phyloP scores from a whole-genome alignment of 176 grass and related monocot species.

The Musa schizocarpa region DNA sequence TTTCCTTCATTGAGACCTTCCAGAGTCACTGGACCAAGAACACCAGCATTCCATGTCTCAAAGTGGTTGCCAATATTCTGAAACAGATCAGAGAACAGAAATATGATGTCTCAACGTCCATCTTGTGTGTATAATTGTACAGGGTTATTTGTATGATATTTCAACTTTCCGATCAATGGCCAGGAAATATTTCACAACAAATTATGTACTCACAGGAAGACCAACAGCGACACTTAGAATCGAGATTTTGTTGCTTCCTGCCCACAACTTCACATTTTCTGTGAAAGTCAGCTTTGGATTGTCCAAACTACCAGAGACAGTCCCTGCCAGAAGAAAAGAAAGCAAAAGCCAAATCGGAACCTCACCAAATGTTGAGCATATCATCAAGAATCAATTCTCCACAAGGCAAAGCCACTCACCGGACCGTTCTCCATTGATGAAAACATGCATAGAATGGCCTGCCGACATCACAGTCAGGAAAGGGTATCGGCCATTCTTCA shows the following conservation, averaged over 20 bases:
- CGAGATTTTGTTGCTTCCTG: slow-evolving; percentile 87
- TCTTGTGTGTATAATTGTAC: no score
- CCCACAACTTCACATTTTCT: slow-evolving; percentile 61
- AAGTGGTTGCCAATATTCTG: no score
- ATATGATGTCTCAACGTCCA: no score
- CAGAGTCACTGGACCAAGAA: no score
- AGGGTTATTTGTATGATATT: no score
- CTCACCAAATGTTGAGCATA: no score
- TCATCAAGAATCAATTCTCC: no score
- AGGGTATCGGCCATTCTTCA: slow-evolving; percentile 55
- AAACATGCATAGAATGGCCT: slow-evolving; percentile 75
- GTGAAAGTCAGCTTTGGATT: slow-evolving; percentile 54
- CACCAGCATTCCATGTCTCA: no score
- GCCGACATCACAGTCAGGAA: slow-evolving; percentile 56
- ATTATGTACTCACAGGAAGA: slow-evolving; percentile 48
- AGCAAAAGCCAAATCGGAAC: neutral
- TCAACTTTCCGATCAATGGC: no score
- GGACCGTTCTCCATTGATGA: slow-evolving; percentile 51
- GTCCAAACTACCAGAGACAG: slow-evolving; percentile 40
- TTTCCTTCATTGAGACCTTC: no score
- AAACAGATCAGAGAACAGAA: no score
- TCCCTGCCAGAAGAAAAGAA: slow-evolving; percentile 27
- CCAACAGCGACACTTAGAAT: slow-evolving; percentile 83
- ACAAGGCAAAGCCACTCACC: slow-evolving; percentile 5
- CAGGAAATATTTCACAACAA: neutral